Percentiles rank a stretch among this genome's conserved stretches.
phyloP scores from a whole-genome alignment of 345 rosid genomes.

The Lepidium aucheri region DNA sequence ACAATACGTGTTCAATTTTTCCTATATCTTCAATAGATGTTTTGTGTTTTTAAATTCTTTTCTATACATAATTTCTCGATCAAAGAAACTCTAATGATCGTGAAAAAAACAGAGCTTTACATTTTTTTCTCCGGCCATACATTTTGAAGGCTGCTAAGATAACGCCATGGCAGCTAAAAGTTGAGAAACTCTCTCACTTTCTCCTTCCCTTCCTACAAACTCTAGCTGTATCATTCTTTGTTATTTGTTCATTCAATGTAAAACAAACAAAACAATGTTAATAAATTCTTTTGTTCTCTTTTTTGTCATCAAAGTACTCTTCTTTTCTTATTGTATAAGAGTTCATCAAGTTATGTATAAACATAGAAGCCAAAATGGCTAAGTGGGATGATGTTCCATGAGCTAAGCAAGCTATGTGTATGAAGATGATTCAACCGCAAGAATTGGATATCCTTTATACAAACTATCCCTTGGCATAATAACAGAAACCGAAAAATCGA shows the following conservation, averaged over 20 bases:
- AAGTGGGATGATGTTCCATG: too few species aligned
- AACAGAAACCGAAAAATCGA: too few species aligned
- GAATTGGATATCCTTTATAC: too few species aligned
- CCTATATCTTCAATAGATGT: conserved; percentile 13
- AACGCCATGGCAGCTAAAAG: conserved; percentile 25
- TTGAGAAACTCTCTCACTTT: background rate
- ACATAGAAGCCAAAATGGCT: too few species aligned
- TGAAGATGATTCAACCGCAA: too few species aligned
- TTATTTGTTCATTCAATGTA: conserved; percentile 8
- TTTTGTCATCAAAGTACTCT: background rate
- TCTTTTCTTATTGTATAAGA: background rate
- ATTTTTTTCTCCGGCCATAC: conserved; percentile 5
- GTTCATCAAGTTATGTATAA: background rate
- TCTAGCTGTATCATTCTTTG: background rate
- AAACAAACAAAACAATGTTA: conserved; percentile 4
- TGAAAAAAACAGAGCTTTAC: conserved; percentile 1
- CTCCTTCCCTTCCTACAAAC: conserved; percentile 23
- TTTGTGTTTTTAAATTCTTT: background rate
- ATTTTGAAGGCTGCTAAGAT: conserved; percentile 13
- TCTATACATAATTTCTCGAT: conserved; percentile 2
- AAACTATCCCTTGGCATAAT: too few species aligned
- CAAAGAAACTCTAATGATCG: background rate
- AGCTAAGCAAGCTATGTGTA: background rate
- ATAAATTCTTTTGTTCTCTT: background rate
- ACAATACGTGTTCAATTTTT: conserved; percentile 6